Evolutionary conservation across 1,284 basidiomycete genomes (phyloP).

Genomic region (Waitea zeae): DNA sequence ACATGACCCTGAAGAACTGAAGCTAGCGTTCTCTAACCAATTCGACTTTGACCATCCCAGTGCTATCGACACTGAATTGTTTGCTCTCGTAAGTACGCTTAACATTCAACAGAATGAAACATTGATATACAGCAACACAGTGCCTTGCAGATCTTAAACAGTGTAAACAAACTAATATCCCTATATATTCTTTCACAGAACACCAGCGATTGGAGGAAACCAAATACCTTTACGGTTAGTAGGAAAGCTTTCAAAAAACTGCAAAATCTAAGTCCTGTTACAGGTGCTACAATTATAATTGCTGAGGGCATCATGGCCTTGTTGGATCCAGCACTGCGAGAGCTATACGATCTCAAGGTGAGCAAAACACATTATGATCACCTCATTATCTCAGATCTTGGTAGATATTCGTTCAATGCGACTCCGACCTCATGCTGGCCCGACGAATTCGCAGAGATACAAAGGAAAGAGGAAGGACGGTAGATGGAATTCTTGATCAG

Average conservation of each 20-base stretch:
- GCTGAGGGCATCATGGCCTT: slow-evolving; percentile 90
- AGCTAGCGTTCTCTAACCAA: slow-evolving; percentile 68
- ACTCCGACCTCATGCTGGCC: slow-evolving; percentile 94
- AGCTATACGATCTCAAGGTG: slow-evolving; percentile 86
- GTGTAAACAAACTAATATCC: slow-evolving; percentile 72
- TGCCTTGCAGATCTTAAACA: slow-evolving; percentile 76
- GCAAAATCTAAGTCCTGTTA: no score
- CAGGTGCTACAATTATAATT: no score
- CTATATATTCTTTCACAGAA: slow-evolving; percentile 84
- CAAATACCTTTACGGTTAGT: slow-evolving; percentile 89
- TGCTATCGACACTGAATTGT: slow-evolving; percentile 82
- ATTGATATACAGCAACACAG: slow-evolving; percentile 28
- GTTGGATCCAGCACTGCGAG: slow-evolving; percentile 62
- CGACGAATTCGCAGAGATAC: slow-evolving; percentile 80
- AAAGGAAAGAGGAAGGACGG: slow-evolving; percentile 72
- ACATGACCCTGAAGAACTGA: slow-evolving; percentile 64
- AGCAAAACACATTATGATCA: slow-evolving; percentile 10
- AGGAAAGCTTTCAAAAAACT: no score
- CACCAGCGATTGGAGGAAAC: slow-evolving; percentile 80
- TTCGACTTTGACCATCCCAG: slow-evolving; percentile 91
- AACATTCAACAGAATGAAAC: background rate
- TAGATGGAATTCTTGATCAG: slow-evolving; percentile 85
- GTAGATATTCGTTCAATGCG: slow-evolving; percentile 75
- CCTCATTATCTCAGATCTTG: background rate
- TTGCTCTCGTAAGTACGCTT: slow-evolving; percentile 58